phyloP scores from a whole-genome alignment of 495 filamentous ascomycete genomes.

The Talaromyces trachyspermus region DNA sequence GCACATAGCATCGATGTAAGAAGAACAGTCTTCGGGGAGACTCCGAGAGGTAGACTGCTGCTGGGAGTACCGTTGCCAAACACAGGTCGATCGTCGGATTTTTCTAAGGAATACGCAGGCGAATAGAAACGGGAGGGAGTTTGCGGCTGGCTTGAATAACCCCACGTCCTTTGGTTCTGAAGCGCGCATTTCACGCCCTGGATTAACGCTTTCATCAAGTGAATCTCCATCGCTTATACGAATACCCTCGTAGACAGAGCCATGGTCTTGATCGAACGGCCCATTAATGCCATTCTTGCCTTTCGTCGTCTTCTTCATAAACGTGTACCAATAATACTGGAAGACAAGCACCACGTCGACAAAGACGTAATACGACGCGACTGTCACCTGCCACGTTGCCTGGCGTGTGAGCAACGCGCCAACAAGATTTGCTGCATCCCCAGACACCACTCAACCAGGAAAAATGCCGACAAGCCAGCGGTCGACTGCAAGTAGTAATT shows the following conservation, averaged over 20 bases:
- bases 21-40: slow-evolving; percentile 37
- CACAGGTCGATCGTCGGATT: not conserved
- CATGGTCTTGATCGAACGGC: not conserved
- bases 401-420: slow-evolving; percentile 60
- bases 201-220: slow-evolving; percentile 9
- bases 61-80: slow-evolving; percentile 14
- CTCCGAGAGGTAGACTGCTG: slow-evolving; percentile 22
- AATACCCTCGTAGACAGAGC: slow-evolving; percentile 6
- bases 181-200: slow-evolving; percentile 4
- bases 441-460: slow-evolving; percentile 61
- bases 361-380: slow-evolving; percentile 61
- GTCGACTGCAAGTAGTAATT: slow-evolving; percentile 60
- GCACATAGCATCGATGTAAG: slow-evolving; percentile 41
- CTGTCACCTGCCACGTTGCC: slow-evolving; percentile 62
- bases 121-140: slow-evolving; percentile 16
- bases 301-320: slow-evolving; percentile 34
- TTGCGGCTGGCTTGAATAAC: slow-evolving; percentile 19
- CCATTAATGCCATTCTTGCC: slow-evolving; percentile 13
- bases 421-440: slow-evolving; percentile 60
- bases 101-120: slow-evolving; percentile 30
- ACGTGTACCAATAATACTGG: slow-evolving; percentile 65
- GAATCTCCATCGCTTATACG: slow-evolving; percentile 4
- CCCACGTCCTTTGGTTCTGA: slow-evolving; percentile 25
- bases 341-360: slow-evolving; percentile 56
- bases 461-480: slow-evolving; percentile 60